Percentiles rank a stretch among this genome's conserved stretches.
Evolutionary conservation across 805 yeast species (phyloP).

Genomic region (Sugiyamaella boreocaroliniensis): DNA sequence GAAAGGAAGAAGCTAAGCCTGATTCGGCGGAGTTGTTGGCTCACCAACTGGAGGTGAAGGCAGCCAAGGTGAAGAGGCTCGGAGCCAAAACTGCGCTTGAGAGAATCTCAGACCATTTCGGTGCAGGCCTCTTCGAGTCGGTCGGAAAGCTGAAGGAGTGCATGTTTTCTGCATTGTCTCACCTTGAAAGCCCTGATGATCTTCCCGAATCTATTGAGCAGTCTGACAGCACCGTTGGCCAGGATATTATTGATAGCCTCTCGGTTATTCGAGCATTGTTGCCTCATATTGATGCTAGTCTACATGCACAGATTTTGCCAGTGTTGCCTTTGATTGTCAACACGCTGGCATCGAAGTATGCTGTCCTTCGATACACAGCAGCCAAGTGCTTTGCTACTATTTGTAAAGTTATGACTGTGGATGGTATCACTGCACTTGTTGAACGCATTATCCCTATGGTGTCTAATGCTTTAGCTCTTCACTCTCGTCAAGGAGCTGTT

Average conservation of each 20-base stretch:
- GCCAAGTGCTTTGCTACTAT: conserved; percentile 83
- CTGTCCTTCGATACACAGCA: conserved; percentile 84
- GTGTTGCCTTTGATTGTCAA: conserved; percentile 46
- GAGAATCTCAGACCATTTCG: conserved; percentile 47
- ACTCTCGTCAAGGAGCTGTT: conserved; percentile 85
- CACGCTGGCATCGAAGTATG: conserved; percentile 58
- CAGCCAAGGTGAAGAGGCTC: conserved; percentile 71
- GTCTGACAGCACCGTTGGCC: conserved; percentile 48
- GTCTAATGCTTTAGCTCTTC: conserved; percentile 62
- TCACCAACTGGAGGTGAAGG: conserved; percentile 57
- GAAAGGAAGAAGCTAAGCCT: conserved; percentile 65
- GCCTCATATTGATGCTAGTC: conserved; percentile 46
- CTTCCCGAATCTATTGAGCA: conserved; percentile 26
- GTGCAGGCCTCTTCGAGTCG: conserved; percentile 46
- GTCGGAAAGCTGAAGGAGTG: conserved; percentile 61
- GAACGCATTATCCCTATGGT: conserved; percentile 71
- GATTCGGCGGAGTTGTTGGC: conserved; percentile 56
- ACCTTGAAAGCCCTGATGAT: conserved; percentile 27
- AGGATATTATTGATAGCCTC: conserved; percentile 74
- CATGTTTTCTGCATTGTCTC: conserved; percentile 59
- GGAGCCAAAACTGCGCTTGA: conserved; percentile 77
- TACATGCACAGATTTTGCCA: conserved; percentile 45
- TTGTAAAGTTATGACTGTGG: conserved; percentile 60
- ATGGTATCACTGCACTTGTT: conserved; percentile 74
- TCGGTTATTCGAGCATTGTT: conserved; percentile 73